Percentiles rank a stretch among this genome's conserved stretches.
These are phyloP conservation scores for Colletotrichum sp. DNA, from an alignment of 2,329 filamentous ascomycete species.

Conservation along the genomic window DNA sequence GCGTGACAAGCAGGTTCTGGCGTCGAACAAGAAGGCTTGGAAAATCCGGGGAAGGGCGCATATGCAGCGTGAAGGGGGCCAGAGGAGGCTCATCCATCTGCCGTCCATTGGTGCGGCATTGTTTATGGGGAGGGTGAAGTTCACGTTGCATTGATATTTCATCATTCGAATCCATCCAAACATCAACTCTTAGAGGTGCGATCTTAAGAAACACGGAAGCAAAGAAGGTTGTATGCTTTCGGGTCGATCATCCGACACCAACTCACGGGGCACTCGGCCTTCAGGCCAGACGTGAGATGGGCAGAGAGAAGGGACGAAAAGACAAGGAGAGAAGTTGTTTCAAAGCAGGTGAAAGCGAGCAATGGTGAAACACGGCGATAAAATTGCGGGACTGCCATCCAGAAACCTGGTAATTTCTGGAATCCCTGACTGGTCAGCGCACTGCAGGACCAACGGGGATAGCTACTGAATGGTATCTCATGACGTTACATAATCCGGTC, in stretches of 20 bases:
- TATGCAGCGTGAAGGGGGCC: neutral
- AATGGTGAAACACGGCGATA: neutral
- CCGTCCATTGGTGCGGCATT: neutral
- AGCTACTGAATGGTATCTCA: neutral
- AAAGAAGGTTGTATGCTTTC: neutral
- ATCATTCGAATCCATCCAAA: neutral
- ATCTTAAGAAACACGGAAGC: neutral
- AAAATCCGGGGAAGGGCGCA: conserved; percentile 1
- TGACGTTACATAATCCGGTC: neutral
- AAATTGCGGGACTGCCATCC: conserved; percentile 1
- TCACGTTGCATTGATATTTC: neutral
- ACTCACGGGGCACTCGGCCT: neutral
- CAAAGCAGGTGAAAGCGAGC: neutral
- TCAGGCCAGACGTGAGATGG: neutral
- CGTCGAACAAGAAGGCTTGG: neutral
- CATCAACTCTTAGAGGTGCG: neutral
- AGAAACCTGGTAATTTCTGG: neutral
- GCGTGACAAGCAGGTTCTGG: neutral
- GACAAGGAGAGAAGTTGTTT: neutral
- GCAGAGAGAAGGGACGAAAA: neutral
- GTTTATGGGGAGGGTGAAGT: neutral
- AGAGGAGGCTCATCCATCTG: neutral
- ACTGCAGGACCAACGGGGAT: neutral
- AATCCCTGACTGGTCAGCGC: neutral
- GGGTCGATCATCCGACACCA: conserved; percentile 13